These are phyloP conservation scores for Dictyostelium brefeldianum DNA, from an alignment of 78 protist species.

Conservation along the genomic window DNA sequence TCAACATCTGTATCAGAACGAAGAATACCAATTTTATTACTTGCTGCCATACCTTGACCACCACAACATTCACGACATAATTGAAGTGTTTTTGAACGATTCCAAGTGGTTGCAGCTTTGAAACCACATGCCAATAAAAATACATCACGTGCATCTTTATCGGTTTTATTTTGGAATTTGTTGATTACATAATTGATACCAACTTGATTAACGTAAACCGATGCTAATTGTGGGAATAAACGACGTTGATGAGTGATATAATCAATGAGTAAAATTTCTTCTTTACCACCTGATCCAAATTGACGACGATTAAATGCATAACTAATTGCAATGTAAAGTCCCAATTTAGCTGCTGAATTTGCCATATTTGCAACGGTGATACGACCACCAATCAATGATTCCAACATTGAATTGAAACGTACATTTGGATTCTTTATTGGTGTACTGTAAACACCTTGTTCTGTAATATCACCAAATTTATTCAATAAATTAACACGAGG, in stretches of 20 bases:
- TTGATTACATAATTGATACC: conserved; percentile 37
- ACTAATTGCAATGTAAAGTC: conserved; percentile 67
- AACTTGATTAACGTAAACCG: conserved; percentile 72
- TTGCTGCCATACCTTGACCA: conserved; percentile 70
- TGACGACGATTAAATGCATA: conserved; percentile 82
- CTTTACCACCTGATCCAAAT: conserved; percentile 54
- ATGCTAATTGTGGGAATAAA: conserved; percentile 81
- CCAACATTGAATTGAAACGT: conserved; percentile 81
- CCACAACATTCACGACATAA: conserved; percentile 77
- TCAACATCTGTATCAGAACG: conserved; percentile 63
- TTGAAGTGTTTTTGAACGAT: conserved; percentile 45
- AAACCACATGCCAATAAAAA: conserved; percentile 72
- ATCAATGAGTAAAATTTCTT: conserved; percentile 51
- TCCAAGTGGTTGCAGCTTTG: conserved; percentile 84
- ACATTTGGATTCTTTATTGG: conserved; percentile 73
- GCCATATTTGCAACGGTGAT: conserved; percentile 78
- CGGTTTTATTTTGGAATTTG: conserved; percentile 48
- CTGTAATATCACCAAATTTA: conserved; percentile 62
- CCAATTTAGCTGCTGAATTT: conserved; percentile 53
- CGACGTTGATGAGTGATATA: conserved; percentile 76
- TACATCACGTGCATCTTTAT: conserved; percentile 77
- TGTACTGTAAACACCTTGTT: conserved; percentile 61
- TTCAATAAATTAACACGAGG: conserved; percentile 80
- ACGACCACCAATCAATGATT: conserved; percentile 84
- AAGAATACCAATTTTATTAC: conserved; percentile 76